Evolutionary conservation across 305 asterid genomes (phyloP).

Genomic region (Lippia alba): DNA sequence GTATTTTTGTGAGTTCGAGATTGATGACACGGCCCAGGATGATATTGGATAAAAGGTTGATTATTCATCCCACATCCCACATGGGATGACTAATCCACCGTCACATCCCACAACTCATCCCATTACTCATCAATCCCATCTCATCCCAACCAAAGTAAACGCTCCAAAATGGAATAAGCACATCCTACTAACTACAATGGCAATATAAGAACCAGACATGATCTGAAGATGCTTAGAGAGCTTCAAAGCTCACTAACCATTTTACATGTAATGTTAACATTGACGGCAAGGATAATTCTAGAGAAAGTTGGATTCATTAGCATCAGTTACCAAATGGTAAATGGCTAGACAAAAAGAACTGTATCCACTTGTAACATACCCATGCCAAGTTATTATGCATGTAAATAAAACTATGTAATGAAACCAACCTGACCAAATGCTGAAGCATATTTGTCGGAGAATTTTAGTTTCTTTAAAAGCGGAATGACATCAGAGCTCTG

Average conservation of each 20-base stretch:
- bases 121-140: too few species aligned
- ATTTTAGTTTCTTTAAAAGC: constrained; percentile 76
- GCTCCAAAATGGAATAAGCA: constrained; percentile 23
- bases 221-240: neutral
- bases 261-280: constrained; percentile 4
- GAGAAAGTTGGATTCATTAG: constrained; percentile 7
- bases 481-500: constrained; percentile 86
- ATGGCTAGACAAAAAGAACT: constrained; percentile 21
- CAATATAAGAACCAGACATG: neutral
- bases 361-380: constrained; percentile 12
- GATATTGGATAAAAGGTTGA: too few species aligned
- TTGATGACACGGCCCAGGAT: too few species aligned
- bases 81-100: too few species aligned
- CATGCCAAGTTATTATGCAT: constrained; percentile 31
- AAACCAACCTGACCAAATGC: constrained; percentile 90
- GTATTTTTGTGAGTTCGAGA: too few species aligned
- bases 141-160: too few species aligned
- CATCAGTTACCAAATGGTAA: constrained; percentile 7
- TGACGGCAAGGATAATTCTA: constrained; percentile 22
- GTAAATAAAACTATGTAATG: constrained; percentile 27
- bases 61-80: too few species aligned
- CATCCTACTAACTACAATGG: neutral
- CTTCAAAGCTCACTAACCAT: constrained; percentile 13
- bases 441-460: constrained; percentile 53
- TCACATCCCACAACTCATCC: too few species aligned